Conservation (phyloP, 805 yeast genomes). For the Torulaspora maleeae region DNA sequence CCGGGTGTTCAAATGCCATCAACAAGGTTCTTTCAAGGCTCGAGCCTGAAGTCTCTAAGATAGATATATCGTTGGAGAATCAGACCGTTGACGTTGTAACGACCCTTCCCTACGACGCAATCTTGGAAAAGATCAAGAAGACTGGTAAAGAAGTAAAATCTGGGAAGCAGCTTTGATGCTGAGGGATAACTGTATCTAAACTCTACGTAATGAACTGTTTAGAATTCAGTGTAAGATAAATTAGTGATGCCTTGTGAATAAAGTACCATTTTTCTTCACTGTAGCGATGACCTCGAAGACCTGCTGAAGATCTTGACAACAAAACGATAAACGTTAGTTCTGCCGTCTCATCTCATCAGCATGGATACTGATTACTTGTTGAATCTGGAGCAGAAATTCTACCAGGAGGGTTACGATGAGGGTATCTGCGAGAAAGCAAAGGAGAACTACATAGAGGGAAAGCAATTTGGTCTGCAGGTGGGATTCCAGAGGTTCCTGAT, state of each 20-base stretch:
- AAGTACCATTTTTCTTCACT: too few species aligned
- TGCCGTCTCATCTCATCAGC: not conserved
- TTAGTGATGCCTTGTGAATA: not conserved
- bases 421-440: constrained; percentile 59
- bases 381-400: constrained; percentile 54
- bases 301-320: not conserved
- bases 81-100: constrained; percentile 81
- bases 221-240: not conserved
- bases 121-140: constrained; percentile 75
- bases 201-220: not conserved
- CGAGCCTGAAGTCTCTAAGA: constrained; percentile 63
- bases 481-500: constrained; percentile 67
- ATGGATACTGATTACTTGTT: constrained; percentile 50
- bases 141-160: constrained; percentile 81
- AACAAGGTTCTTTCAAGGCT: constrained; percentile 65
- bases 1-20: constrained; percentile 86
- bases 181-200: not conserved
- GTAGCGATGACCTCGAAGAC: too few species aligned
- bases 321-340: not conserved
- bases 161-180: constrained; percentile 42
- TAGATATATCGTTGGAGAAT: constrained; percentile 69
- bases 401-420: constrained; percentile 64
- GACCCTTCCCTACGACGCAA: constrained; percentile 63
- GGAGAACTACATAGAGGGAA: constrained; percentile 69
- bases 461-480: constrained; percentile 76